A percentile compares a stretch with the other conserved stretches of the same genome.
phyloP scores from a whole-genome alignment of 768 basidiomycete genomes.

The Lactifluus volemus region DNA sequence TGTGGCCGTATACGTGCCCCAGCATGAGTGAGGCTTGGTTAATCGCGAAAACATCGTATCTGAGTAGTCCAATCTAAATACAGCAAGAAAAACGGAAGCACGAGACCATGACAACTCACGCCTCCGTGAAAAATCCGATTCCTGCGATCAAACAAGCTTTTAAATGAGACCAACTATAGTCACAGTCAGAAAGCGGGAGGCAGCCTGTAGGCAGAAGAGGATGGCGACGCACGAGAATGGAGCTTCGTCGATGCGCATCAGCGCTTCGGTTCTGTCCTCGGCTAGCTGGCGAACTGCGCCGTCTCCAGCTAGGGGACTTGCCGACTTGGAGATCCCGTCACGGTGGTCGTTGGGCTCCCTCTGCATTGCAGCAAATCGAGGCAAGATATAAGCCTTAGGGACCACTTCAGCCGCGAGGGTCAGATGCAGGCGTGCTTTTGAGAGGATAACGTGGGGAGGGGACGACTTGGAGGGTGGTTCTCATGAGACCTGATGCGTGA shows the following conservation, averaged over 20 bases:
- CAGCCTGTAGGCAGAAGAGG: neutral
- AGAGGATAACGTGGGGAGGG: no score
- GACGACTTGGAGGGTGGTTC: no score
- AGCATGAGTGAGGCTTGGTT: constrained; percentile 78
- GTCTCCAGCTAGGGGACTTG: no score
- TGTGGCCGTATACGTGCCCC: constrained; percentile 63
- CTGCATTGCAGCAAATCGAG: no score
- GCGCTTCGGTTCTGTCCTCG: constrained; percentile 58
- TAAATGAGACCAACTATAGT: constrained; percentile 38
- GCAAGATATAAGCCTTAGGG: no score
- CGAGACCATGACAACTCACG: constrained; percentile 32
- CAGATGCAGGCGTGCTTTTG: no score
- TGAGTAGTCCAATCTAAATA: constrained; percentile 17
- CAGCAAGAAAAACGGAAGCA: neutral
- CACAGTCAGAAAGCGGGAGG: neutral
- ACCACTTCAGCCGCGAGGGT: no score
- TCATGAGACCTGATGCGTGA: no score
- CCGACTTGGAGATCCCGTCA: no score
- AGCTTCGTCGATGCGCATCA: constrained; percentile 61
- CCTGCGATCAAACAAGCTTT: constrained; percentile 45
- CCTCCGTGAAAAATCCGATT: constrained; percentile 88
- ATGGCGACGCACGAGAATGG: constrained; percentile 56
- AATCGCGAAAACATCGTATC: constrained; percentile 86
- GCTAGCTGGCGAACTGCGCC: no score
- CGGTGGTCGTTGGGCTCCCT: no score